phyloP scores from a whole-genome alignment of 108 stramenopile genomes.

The Thalassiosira profunda region DNA sequence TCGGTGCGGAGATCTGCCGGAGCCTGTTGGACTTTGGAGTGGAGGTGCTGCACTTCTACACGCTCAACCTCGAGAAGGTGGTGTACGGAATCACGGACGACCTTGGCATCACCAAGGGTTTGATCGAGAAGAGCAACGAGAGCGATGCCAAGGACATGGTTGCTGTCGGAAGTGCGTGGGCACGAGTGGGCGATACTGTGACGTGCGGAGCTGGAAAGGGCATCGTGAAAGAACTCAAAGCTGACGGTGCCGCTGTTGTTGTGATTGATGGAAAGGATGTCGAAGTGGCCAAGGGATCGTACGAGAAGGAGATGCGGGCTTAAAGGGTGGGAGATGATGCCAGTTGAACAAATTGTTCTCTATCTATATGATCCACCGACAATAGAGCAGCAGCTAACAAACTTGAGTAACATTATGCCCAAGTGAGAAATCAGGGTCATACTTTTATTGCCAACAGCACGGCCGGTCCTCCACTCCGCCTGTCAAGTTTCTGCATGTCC shows the following conservation, averaged over 20 bases:
- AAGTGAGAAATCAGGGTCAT: not conserved
- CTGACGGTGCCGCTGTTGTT: conserved; percentile 66
- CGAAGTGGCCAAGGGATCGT: conserved; percentile 64
- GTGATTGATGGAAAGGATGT: conserved; percentile 64
- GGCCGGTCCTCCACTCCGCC: conserved; percentile 68
- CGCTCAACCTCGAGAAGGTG: conserved; percentile 96
- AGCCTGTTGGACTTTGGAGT: conserved; percentile 78
- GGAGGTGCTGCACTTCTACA: conserved; percentile 97
- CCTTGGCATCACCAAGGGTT: conserved; percentile 56
- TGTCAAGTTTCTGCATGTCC: conserved; percentile 59
- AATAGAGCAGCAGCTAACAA: not conserved
- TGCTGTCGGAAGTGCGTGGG: conserved; percentile 93
- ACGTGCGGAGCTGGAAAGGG: conserved; percentile 77
- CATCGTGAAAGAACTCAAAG: conserved; percentile 71
- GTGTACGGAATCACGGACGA: conserved; percentile 93
- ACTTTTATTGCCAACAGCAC: conserved; percentile 55
- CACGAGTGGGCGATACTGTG: conserved; percentile 88
- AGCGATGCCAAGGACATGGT: conserved; percentile 83
- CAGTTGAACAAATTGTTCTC: too few species aligned
- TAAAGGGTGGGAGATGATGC: too few species aligned
- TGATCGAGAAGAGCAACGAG: conserved; percentile 69
- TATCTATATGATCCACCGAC: too few species aligned
- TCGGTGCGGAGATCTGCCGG: conserved; percentile 92
- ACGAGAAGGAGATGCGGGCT: conserved; percentile 64
- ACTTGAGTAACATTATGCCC: not conserved